These are phyloP conservation scores for Guadua angustifolia DNA, from an alignment of 176 grass and related monocot species.

Conservation along the genomic window DNA sequence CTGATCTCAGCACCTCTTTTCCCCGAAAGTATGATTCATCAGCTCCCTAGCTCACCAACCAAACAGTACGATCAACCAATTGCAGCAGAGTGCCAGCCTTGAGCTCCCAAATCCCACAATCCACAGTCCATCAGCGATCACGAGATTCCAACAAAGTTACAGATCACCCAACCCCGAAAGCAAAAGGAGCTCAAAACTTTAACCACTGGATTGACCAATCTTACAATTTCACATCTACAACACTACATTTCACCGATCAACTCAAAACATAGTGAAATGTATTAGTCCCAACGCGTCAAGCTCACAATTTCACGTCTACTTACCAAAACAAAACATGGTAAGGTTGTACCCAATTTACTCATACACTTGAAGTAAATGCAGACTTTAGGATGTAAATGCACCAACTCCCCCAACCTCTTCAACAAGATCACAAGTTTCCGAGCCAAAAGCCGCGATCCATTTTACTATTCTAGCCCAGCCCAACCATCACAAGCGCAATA, in stretches of 20 bases:
- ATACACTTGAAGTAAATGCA: background rate
- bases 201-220: background rate
- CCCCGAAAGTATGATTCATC: conserved; percentile 22
- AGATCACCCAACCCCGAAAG: conserved; percentile 45
- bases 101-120: background rate
- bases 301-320: background rate
- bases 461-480: background rate
- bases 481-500: background rate
- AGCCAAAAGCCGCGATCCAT: background rate
- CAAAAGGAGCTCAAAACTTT: background rate
- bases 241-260: conserved; percentile 23
- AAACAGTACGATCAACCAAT: conserved; percentile 19
- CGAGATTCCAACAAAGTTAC: conserved; percentile 43
- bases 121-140: conserved; percentile 21
- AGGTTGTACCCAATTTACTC: background rate
- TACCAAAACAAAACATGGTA: background rate
- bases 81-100: conserved; percentile 30
- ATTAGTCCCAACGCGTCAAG: background rate
- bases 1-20: background rate
- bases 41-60: conserved; percentile 37
- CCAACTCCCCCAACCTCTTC: background rate
- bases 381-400: background rate
- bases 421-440: background rate
- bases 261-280: background rate
- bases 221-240: background rate